phyloP scores from a whole-genome alignment of 306 rosid species.

The Elaeagnus macrophylla region DNA sequence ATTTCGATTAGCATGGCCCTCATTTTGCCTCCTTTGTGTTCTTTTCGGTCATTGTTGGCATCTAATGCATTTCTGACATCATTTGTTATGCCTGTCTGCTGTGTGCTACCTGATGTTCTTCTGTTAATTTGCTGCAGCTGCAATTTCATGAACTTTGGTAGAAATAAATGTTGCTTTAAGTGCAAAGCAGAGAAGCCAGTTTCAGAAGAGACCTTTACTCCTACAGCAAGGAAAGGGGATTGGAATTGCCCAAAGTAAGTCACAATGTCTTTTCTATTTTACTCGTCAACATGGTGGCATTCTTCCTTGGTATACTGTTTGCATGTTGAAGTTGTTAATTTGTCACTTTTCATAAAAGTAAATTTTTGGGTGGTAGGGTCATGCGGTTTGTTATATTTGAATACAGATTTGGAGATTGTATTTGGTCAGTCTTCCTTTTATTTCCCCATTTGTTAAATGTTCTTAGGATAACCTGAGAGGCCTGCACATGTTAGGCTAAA shows the following conservation, averaged over 20 bases:
- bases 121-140: constrained; percentile 57
- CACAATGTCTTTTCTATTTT: constrained; percentile 1
- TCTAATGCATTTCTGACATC: not conserved
- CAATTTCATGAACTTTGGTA: constrained; percentile 65
- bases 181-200: constrained; percentile 57
- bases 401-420: too few species aligned
- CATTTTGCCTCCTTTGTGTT: too few species aligned
- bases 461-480: too few species aligned
- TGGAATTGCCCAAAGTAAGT: constrained; percentile 78
- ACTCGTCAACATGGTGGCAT: not conserved
- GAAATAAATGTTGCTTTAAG: constrained; percentile 56
- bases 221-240: constrained; percentile 76
- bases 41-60: too few species aligned
- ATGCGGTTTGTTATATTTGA: too few species aligned
- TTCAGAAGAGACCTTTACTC: constrained; percentile 1
- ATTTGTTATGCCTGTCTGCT: constrained; percentile 1
- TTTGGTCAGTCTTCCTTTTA: too few species aligned
- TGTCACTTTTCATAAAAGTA: not conserved
- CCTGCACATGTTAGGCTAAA: too few species aligned
- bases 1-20: too few species aligned
- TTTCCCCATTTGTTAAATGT: too few species aligned
- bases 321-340: not conserved
- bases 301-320: not conserved
- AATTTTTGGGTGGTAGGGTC: too few species aligned
- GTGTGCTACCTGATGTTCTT: constrained; percentile 20